Conservation (phyloP, 2,329 filamentous ascomycete genomes). For the Tolypocladium amazonense region DNA sequence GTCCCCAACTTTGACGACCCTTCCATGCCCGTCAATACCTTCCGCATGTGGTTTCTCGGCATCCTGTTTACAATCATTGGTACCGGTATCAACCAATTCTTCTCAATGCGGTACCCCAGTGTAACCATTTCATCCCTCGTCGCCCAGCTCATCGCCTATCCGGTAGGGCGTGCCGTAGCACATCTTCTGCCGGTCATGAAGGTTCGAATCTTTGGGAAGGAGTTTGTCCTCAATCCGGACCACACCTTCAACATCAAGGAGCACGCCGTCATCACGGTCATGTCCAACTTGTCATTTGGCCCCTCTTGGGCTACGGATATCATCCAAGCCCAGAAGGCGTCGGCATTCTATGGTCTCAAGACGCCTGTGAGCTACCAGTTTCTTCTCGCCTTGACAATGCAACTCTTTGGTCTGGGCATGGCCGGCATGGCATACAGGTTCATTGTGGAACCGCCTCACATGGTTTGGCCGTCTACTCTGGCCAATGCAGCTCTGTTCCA, state of each 20-base stretch:
- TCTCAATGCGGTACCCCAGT: conserved; percentile 23
- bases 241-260: conserved; percentile 21
- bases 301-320: conserved; percentile 1
- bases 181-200: conserved; percentile 26
- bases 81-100: conserved; percentile 34
- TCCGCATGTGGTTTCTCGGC: conserved; percentile 33
- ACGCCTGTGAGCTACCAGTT: conserved; percentile 46
- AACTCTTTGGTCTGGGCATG: conserved; percentile 51
- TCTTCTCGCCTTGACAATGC: conserved; percentile 46
- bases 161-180: conserved; percentile 29
- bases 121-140: conserved; percentile 19
- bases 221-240: conserved; percentile 33
- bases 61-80: conserved; percentile 33
- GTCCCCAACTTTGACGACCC: conserved; percentile 30
- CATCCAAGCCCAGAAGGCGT: not conserved
- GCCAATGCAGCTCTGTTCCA: conserved; percentile 36
- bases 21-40: conserved; percentile 14
- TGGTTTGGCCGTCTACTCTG: conserved; percentile 49
- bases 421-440: conserved; percentile 46
- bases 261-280: conserved; percentile 34
- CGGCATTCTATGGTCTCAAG: conserved; percentile 14
- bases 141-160: conserved; percentile 30
- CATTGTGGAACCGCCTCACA: conserved; percentile 45
- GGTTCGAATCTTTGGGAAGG: conserved; percentile 29
- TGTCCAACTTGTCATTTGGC: conserved; percentile 13